A percentile compares a stretch with the other conserved stretches of the same genome.
These are phyloP conservation scores for Solidago caesia DNA, from an alignment of 129 eudicot species.

Conservation along the genomic window DNA sequence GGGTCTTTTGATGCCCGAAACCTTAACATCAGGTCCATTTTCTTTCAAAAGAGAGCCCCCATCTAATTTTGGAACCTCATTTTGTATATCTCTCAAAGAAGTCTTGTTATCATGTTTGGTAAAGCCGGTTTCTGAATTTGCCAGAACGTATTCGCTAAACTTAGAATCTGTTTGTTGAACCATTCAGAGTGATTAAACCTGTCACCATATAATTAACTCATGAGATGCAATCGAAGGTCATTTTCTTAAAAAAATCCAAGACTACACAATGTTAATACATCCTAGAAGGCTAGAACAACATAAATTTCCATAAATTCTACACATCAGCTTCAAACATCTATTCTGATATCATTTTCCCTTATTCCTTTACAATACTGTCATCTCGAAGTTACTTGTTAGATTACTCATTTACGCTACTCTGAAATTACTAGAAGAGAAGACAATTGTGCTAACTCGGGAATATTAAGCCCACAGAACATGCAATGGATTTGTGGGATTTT, in stretches of 20 bases:
- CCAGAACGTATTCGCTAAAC: conserved; percentile 41
- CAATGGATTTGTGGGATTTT: no score
- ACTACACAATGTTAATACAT: not conserved
- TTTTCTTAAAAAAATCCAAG: not conserved
- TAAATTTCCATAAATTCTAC: no score
- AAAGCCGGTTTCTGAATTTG: conserved; percentile 41
- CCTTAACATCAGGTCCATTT: conserved; percentile 35
- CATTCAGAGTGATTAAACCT: conserved; percentile 38
- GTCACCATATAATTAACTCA: conserved; percentile 12
- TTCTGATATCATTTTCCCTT: no score
- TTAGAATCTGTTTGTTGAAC: conserved; percentile 65
- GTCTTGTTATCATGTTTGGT: conserved; percentile 54
- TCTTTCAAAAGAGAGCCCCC: conserved; percentile 38
- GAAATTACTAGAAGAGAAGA: no score
- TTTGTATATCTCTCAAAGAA: conserved; percentile 38
- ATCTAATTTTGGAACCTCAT: conserved; percentile 33
- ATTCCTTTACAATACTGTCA: no score
- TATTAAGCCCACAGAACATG: no score
- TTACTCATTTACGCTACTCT: no score
- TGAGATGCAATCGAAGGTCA: not conserved
- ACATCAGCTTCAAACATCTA: no score
- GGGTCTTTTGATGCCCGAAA: conserved; percentile 55
- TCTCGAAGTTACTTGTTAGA: no score
- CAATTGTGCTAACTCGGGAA: no score
- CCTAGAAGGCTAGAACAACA: not conserved